Conservation (phyloP, 2,329 filamentous ascomycete species). For the Exophiala viscosa region DNA sequence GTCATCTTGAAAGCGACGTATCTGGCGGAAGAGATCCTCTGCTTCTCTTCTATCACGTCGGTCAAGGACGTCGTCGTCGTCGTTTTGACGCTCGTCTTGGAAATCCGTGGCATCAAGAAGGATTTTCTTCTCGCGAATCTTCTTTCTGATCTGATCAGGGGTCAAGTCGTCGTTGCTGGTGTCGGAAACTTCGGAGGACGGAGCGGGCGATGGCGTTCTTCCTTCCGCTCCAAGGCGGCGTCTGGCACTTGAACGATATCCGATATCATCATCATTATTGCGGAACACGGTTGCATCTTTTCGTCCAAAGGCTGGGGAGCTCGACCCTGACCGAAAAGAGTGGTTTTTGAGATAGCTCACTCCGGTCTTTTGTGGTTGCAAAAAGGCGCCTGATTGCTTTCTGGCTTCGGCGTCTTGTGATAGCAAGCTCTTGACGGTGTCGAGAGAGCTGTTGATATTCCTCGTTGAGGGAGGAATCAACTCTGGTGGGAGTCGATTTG, state of each 20-base stretch:
- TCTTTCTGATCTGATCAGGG: slow-evolving; percentile 85
- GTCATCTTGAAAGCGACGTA: slow-evolving; percentile 87
- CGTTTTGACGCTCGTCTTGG: slow-evolving; percentile 80
- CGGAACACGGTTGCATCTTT: slow-evolving; percentile 97
- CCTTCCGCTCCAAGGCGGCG: slow-evolving; percentile 69
- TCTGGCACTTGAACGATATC: slow-evolving; percentile 90
- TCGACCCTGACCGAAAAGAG: slow-evolving; percentile 70
- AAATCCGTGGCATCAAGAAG: slow-evolving; percentile 95
- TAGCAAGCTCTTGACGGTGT: slow-evolving; percentile 84
- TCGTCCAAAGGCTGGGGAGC: slow-evolving; percentile 58
- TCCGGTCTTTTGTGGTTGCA: slow-evolving; percentile 94
- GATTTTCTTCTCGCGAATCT: slow-evolving; percentile 89
- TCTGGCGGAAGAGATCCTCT: slow-evolving; percentile 88
- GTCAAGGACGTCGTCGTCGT: slow-evolving; percentile 90
- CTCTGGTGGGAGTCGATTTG: slow-evolving; percentile 81
- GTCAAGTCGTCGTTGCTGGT: slow-evolving; percentile 74
- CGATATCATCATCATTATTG: slow-evolving; percentile 89
- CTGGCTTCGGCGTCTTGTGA: slow-evolving; percentile 84
- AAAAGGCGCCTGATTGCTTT: slow-evolving; percentile 81
- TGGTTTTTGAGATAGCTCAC: slow-evolving; percentile 96
- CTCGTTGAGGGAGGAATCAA: slow-evolving; percentile 90
- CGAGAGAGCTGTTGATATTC: slow-evolving; percentile 89
- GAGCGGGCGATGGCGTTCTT: slow-evolving; percentile 74
- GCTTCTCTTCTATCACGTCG: slow-evolving; percentile 85
- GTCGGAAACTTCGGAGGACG: slow-evolving; percentile 61